phyloP scores from a whole-genome alignment of 495 filamentous ascomycete species.

The Aspergillus panamensis region DNA sequence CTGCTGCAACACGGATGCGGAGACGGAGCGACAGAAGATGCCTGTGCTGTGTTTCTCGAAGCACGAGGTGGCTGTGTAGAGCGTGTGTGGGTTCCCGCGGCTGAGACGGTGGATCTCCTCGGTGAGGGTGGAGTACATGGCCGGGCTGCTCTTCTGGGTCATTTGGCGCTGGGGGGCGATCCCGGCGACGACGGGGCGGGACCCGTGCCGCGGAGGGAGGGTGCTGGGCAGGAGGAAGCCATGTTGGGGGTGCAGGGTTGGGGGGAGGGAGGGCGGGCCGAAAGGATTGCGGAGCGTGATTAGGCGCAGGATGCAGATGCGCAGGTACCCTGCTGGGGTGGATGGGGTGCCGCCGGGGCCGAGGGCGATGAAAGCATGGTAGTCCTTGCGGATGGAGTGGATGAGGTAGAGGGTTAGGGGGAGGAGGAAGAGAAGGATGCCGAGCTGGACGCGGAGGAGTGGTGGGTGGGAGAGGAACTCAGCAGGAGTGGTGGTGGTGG shows the following conservation, averaged over 20 bases:
- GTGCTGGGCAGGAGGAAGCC: conserved; percentile 43
- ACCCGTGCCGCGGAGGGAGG: conserved; percentile 57
- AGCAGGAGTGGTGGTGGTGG: neutral
- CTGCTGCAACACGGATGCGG: neutral
- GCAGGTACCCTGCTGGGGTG: conserved; percentile 68
- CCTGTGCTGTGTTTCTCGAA: conserved; percentile 78
- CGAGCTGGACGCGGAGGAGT: conserved; percentile 7
- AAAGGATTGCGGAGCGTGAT: conserved; percentile 41
- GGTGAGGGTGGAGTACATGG: conserved; percentile 51
- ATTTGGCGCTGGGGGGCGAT: conserved; percentile 79
- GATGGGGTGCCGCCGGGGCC: conserved; percentile 79
- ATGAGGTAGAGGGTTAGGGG: conserved; percentile 48
- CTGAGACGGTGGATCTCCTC: conserved; percentile 50
- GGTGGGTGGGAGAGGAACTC: conserved; percentile 1
- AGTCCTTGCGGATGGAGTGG: conserved; percentile 68
- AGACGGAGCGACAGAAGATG: conserved; percentile 54
- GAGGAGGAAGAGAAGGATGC: conserved; percentile 28
- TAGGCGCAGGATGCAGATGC: conserved; percentile 57
- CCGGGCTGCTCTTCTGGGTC: conserved; percentile 54
- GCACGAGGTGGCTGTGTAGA: conserved; percentile 63
- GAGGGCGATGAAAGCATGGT: conserved; percentile 68
- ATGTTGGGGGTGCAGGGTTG: conserved; percentile 34
- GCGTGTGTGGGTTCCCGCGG: conserved; percentile 39
- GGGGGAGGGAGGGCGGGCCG: conserved; percentile 27
- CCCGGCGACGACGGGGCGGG: conserved; percentile 62